A percentile compares a stretch with the other conserved stretches of the same genome.
Evolutionary conservation across 768 basidiomycete species (phyloP).

Genomic region (Stropharia rugosoannulata): DNA sequence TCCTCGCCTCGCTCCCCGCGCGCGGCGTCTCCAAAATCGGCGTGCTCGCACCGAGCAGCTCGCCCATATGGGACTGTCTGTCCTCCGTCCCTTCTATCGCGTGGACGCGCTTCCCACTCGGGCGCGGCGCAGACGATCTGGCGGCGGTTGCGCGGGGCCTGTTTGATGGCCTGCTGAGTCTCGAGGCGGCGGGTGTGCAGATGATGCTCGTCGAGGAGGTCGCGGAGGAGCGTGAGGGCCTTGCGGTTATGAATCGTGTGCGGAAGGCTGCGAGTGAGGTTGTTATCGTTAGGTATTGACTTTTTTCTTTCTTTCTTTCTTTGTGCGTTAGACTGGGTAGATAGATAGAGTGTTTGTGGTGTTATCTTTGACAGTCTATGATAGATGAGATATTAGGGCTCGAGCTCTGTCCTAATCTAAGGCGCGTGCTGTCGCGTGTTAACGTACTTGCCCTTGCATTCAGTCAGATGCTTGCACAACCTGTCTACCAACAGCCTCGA

Average conservation of each 20-base stretch:
- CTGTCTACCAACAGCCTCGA: no score
- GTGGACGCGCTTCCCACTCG: slow-evolving; percentile 58
- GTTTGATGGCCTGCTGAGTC: slow-evolving; percentile 82
- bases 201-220: slow-evolving; percentile 86
- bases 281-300: slow-evolving; percentile 28
- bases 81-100: slow-evolving; percentile 30
- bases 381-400: no score
- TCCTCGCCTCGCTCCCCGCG: no score
- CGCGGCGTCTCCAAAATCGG: slow-evolving; percentile 51
- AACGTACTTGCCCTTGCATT: no score
- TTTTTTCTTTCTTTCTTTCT: no score
- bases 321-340: no score
- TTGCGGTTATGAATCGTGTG: slow-evolving; percentile 94
- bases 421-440: no score
- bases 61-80: slow-evolving; percentile 36
- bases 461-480: no score
- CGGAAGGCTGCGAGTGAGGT: slow-evolving; percentile 81
- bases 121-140: slow-evolving; percentile 49
- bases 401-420: no score
- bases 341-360: no score
- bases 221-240: slow-evolving; percentile 74
- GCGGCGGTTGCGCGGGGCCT: slow-evolving; percentile 74
- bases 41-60: slow-evolving; percentile 64
- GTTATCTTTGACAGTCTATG: no score
- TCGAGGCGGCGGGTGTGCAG: slow-evolving; percentile 78